These are phyloP conservation scores for Magnolia kwangsiensis DNA, from an alignment of 164 flowering plant species.

Conservation along the genomic window DNA sequence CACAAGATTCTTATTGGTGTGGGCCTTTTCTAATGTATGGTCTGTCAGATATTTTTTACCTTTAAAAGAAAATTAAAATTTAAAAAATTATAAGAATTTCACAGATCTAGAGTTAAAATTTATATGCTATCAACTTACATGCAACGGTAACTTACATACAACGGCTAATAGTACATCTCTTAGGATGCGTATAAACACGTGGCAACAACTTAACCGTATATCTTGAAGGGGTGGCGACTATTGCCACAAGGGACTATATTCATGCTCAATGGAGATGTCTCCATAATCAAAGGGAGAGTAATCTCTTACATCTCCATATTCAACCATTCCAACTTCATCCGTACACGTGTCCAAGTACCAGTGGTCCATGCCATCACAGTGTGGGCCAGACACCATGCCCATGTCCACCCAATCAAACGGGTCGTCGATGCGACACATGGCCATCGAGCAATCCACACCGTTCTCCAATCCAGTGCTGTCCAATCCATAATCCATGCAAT, in stretches of 20 bases:
- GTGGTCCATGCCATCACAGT: slow-evolving; percentile 22
- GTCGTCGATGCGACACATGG: slow-evolving; percentile 9
- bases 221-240: slow-evolving; percentile 15
- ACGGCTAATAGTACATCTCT: slow-evolving; percentile 1
- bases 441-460: slow-evolving; percentile 7
- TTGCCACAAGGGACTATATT: slow-evolving; percentile 35
- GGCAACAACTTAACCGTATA: slow-evolving; percentile 2
- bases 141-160: background rate
- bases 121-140: background rate
- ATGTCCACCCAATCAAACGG: slow-evolving; percentile 32
- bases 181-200: background rate
- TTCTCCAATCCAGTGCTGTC: background rate
- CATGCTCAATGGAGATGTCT: slow-evolving; percentile 22
- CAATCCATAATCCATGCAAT: slow-evolving; percentile 5
- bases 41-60: too few relatives aligned
- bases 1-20: too few relatives aligned
- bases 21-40: too few relatives aligned
- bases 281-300: slow-evolving; percentile 22
- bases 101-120: background rate
- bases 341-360: slow-evolving; percentile 29
- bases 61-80: too few relatives aligned
- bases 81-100: background rate
- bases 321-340: slow-evolving; percentile 21
- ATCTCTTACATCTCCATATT: slow-evolving; percentile 18
- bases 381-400: slow-evolving; percentile 23